Percentiles rank a stretch among this genome's conserved stretches.
Conservation (phyloP, 2,329 filamentous ascomycete species). For the Xylaria multiplex region DNA sequence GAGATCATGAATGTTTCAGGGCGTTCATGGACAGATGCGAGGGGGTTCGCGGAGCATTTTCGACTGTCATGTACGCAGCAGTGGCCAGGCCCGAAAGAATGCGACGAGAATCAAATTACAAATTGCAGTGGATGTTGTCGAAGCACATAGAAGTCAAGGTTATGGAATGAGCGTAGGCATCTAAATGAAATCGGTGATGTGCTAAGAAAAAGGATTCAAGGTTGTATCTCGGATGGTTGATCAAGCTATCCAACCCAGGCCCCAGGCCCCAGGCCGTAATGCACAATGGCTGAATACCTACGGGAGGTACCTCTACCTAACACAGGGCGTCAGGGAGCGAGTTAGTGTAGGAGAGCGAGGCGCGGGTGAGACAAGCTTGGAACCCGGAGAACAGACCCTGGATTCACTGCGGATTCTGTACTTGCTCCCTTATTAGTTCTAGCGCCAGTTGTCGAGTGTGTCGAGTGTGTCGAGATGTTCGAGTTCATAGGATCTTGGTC, state of each 20-base stretch:
- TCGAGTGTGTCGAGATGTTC: conserved; percentile 1
- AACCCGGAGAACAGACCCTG: conserved; percentile 7
- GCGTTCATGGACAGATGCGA: conserved; percentile 34
- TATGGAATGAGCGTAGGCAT: conserved; percentile 7
- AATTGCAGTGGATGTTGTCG: not conserved
- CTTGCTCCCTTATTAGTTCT: not conserved
- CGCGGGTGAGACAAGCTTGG: conserved; percentile 18
- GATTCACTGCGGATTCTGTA: not conserved
- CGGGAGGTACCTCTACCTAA: not conserved
- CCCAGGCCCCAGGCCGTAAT: not conserved
- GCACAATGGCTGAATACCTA: not conserved
- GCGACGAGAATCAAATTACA: not conserved
- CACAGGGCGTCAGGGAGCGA: not conserved
- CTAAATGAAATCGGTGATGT: conserved; percentile 5
- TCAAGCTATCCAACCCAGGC: not conserved
- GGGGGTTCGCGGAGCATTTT: conserved; percentile 46
- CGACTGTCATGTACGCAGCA: conserved; percentile 21
- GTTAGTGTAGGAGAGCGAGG: not conserved
- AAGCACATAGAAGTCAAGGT: not conserved
- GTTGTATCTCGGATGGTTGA: conserved; percentile 2
- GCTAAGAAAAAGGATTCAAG: not conserved
- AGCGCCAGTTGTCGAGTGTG: not conserved
- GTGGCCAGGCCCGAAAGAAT: conserved; percentile 2
- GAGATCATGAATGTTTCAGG: conserved; percentile 46
- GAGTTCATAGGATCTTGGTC: too few relatives aligned